A percentile compares a stretch with the other conserved stretches of the same genome.
Conservation (phyloP, 495 filamentous ascomycete species). For the Podospora didyma region DNA sequence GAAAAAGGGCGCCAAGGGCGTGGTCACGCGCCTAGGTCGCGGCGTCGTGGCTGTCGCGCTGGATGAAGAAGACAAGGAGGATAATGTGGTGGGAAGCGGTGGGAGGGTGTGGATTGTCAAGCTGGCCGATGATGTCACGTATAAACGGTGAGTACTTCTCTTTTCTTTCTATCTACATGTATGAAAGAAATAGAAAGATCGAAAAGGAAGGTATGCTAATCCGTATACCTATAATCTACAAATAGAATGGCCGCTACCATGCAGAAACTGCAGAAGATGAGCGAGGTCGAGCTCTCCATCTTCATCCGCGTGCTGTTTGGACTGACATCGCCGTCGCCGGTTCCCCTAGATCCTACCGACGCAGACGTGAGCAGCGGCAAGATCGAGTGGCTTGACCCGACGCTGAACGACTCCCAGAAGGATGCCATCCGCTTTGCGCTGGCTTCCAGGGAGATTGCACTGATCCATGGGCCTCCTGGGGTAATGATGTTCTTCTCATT, state of each 20-base stretch:
- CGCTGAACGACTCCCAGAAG: slow-evolving; percentile 85
- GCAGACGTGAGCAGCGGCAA: slow-evolving; percentile 39
- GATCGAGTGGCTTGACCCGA: slow-evolving; percentile 71
- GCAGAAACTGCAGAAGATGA: slow-evolving; percentile 70
- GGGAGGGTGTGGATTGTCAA: slow-evolving; percentile 72
- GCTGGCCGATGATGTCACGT: slow-evolving; percentile 92
- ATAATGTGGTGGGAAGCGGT: slow-evolving; percentile 66
- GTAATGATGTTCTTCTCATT: slow-evolving; percentile 29
- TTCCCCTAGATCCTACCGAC: slow-evolving; percentile 44
- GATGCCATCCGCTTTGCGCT: slow-evolving; percentile 88
- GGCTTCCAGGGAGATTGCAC: slow-evolving; percentile 73
- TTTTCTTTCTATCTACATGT: background rate
- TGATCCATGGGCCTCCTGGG: slow-evolving; percentile 94
- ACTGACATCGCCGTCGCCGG: slow-evolving; percentile 52
- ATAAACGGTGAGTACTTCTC: slow-evolving; percentile 56
- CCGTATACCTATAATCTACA: too few species aligned
- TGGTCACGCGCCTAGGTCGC: slow-evolving; percentile 66
- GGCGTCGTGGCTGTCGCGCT: slow-evolving; percentile 69
- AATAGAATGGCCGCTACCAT: slow-evolving; percentile 84
- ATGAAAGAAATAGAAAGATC: too few species aligned
- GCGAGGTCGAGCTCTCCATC: slow-evolving; percentile 61
- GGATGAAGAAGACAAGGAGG: slow-evolving; percentile 53
- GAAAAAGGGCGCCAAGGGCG: slow-evolving; percentile 67
- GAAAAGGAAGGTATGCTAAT: too few species aligned
- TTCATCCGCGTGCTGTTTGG: slow-evolving; percentile 86